These are phyloP conservation scores for Talaromyces sp. DNA, from an alignment of 2,329 filamentous ascomycete species.

Conservation along the genomic window DNA sequence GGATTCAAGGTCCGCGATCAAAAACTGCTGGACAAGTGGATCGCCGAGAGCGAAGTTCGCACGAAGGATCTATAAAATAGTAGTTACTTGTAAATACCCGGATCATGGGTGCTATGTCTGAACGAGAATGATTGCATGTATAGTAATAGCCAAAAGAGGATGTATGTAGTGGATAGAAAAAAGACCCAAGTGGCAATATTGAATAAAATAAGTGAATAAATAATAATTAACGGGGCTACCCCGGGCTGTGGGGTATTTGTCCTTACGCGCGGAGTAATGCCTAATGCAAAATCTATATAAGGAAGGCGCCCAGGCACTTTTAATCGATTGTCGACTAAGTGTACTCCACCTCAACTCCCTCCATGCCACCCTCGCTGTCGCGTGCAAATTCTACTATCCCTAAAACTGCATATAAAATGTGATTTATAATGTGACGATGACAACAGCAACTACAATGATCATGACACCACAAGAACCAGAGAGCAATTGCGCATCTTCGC, in stretches of 20 bases:
- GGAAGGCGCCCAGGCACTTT: conserved; percentile 44
- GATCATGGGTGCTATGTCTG: not conserved
- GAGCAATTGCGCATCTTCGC: not conserved
- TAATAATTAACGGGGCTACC: not conserved
- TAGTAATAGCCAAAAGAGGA: not conserved
- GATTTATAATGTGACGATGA: not conserved
- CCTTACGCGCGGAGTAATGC: not conserved
- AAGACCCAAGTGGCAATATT: not conserved
- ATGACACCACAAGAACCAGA: not conserved
- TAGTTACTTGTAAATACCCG: not conserved
- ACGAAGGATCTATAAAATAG: conserved; percentile 41
- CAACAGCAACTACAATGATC: not conserved
- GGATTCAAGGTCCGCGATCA: conserved; percentile 47
- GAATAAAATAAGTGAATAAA: too few relatives aligned
- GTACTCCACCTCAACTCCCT: conserved; percentile 18
- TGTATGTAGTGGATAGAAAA: not conserved
- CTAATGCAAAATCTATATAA: conserved; percentile 22
- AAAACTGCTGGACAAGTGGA: conserved; percentile 46
- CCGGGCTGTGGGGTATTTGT: not conserved
- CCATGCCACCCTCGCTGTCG: conserved; percentile 17
- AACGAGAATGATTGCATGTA: not conserved
- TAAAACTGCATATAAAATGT: not conserved
- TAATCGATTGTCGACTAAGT: not conserved
- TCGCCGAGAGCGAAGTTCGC: conserved; percentile 47
- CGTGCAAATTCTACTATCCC: conserved; percentile 10